phyloP scores from a whole-genome alignment of 2,329 filamentous ascomycete genomes.

The Orbilia ellipsospora region DNA sequence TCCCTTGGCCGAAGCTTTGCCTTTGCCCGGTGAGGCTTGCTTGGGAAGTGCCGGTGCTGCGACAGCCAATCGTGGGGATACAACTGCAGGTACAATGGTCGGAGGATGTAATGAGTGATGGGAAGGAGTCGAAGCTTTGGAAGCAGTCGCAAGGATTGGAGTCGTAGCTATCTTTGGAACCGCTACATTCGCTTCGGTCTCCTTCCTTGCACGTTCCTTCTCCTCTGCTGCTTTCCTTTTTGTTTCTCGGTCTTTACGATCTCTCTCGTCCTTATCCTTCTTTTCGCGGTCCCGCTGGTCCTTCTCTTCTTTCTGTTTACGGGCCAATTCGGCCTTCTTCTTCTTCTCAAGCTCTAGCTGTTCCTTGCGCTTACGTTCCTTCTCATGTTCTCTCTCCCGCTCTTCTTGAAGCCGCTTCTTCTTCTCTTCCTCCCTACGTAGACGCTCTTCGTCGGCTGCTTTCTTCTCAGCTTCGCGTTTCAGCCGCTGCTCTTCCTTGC shows the following conservation, averaged over 20 bases:
- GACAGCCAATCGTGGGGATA: slow-evolving; percentile 81
- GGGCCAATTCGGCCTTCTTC: slow-evolving; percentile 82
- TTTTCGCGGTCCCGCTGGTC: slow-evolving; percentile 73
- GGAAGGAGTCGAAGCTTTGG: slow-evolving; percentile 62
- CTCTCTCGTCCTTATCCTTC: slow-evolving; percentile 71
- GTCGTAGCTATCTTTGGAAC: slow-evolving; percentile 69
- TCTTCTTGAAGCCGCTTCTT: slow-evolving; percentile 83
- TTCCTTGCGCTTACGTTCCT: slow-evolving; percentile 84
- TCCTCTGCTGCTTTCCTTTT: slow-evolving; percentile 61
- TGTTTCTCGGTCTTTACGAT: slow-evolving; percentile 69
- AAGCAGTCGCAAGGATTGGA: slow-evolving; percentile 66
- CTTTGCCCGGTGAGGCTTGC: slow-evolving; percentile 77
- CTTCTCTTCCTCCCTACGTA: slow-evolving; percentile 86
- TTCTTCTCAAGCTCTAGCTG: slow-evolving; percentile 84
- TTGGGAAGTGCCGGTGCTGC: slow-evolving; percentile 86
- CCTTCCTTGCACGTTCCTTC: slow-evolving; percentile 70
- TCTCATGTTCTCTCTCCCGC: slow-evolving; percentile 83
- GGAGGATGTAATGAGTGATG: slow-evolving; percentile 68
- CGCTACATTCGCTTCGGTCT: slow-evolving; percentile 66
- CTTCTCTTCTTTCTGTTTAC: slow-evolving; percentile 79
- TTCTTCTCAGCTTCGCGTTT: slow-evolving; percentile 92
- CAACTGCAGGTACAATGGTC: slow-evolving; percentile 62
- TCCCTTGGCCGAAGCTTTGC: slow-evolving; percentile 73
- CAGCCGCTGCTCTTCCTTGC: slow-evolving; percentile 87
- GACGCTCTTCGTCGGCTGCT: slow-evolving; percentile 86